A percentile compares a stretch with the other conserved stretches of the same genome.
Conservation (phyloP, 352 stramenopile genomes). For the Phytophthora pisi region DNA sequence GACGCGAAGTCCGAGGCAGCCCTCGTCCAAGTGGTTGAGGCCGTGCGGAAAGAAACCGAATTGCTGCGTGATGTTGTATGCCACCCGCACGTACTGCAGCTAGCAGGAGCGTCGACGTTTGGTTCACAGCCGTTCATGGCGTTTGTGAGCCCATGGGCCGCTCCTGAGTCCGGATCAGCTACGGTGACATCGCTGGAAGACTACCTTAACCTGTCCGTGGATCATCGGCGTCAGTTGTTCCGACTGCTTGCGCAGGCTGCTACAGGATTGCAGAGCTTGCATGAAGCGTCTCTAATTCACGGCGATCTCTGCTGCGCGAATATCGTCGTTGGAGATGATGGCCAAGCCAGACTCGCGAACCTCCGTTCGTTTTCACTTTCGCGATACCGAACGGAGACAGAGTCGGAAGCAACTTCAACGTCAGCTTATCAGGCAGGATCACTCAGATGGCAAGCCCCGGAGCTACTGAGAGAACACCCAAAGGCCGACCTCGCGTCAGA, state of each 20-base stretch:
- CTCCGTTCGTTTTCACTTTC: slow-evolving; percentile 48
- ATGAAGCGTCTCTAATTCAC: slow-evolving; percentile 51
- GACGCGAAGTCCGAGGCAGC: slow-evolving; percentile 4
- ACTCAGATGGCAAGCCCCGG: slow-evolving; percentile 63
- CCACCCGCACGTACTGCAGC: slow-evolving; percentile 59
- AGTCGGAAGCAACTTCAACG: not conserved
- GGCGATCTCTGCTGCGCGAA: slow-evolving; percentile 61
- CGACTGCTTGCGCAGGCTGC: slow-evolving; percentile 55
- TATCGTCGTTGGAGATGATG: slow-evolving; percentile 65
- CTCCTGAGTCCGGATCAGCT: slow-evolving; percentile 24
- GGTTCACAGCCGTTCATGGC: slow-evolving; percentile 53
- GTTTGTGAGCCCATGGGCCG: slow-evolving; percentile 50
- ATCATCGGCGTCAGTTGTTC: slow-evolving; percentile 45
- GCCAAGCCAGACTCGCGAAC: slow-evolving; percentile 59
- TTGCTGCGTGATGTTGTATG: slow-evolving; percentile 45
- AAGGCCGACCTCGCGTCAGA: slow-evolving; percentile 45
- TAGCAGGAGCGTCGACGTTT: slow-evolving; percentile 62
- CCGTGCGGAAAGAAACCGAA: slow-evolving; percentile 45
- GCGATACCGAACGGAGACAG: slow-evolving; percentile 8
- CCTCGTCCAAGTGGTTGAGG: slow-evolving; percentile 25
- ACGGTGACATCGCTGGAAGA: slow-evolving; percentile 60
- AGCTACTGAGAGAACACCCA: slow-evolving; percentile 36
- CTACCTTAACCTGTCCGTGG: slow-evolving; percentile 50
- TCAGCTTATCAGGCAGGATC: slow-evolving; percentile 22
- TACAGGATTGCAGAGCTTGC: slow-evolving; percentile 58